A percentile compares a stretch with the other conserved stretches of the same genome.
phyloP scores from a whole-genome alignment of 1,284 basidiomycete genomes.

The Xanthoconium separans region DNA sequence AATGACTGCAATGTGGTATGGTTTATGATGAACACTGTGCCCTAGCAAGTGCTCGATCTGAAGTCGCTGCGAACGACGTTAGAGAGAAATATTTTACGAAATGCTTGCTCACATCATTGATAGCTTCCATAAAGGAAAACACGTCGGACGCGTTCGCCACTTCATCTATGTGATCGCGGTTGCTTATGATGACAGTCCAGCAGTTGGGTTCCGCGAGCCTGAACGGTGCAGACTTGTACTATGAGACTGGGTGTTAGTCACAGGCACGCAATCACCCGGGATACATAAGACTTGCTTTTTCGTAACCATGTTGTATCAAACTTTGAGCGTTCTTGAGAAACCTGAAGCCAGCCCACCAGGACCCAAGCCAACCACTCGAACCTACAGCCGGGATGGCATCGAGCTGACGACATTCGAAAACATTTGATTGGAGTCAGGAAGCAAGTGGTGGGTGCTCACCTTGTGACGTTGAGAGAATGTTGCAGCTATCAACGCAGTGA shows the following conservation, averaged over 20 bases:
- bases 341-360: conserved; percentile 18
- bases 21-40: conserved; percentile 19
- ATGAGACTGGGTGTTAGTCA: neutral
- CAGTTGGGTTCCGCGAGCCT: conserved; percentile 38
- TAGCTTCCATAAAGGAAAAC: conserved; percentile 37
- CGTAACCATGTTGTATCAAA: conserved; percentile 24
- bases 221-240: conserved; percentile 34
- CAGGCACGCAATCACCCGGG: too few species aligned
- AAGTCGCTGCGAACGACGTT: conserved; percentile 14
- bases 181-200: conserved; percentile 43
- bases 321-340: conserved; percentile 3
- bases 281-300: conserved; percentile 1
- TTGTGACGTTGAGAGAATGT: neutral
- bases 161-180: conserved; percentile 38
- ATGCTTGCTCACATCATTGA: conserved; percentile 31
- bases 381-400: conserved; percentile 21
- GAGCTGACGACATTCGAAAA: conserved; percentile 6
- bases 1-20: conserved; percentile 31
- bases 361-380: conserved; percentile 13
- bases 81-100: neutral
- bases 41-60: conserved; percentile 31
- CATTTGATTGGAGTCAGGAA: neutral
- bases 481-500: neutral
- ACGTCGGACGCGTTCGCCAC: conserved; percentile 38
- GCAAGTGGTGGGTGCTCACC: neutral